phyloP scores from a whole-genome alignment of 208 protist genomes.

The Vickermania ingenoplastis region DNA sequence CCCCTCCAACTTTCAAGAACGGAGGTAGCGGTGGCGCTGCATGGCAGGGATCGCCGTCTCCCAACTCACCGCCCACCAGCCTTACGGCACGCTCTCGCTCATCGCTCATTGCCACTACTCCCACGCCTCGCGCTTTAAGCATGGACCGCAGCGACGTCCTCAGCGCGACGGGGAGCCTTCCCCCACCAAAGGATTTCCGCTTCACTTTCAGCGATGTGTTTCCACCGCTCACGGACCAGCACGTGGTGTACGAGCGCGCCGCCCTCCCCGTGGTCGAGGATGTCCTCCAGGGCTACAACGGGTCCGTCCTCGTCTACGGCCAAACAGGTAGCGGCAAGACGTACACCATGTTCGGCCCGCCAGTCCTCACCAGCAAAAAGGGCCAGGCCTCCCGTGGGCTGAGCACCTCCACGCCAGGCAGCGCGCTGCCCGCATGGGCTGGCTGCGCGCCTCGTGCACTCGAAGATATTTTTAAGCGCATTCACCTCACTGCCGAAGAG shows the following conservation, averaged over 20 bases:
- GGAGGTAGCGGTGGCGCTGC: too few relatives aligned
- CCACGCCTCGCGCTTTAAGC: too few relatives aligned
- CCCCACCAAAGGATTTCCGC: conserved; percentile 5
- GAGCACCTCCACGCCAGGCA: not conserved
- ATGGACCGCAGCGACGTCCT: too few relatives aligned
- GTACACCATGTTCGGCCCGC: conserved; percentile 78
- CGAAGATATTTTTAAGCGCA: conserved; percentile 86
- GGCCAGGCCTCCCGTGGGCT: not conserved
- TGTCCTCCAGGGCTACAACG: conserved; percentile 86
- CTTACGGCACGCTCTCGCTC: too few relatives aligned
- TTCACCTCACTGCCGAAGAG: too few relatives aligned
- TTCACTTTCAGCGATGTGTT: conserved; percentile 74
- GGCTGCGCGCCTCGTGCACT: conserved; percentile 92
- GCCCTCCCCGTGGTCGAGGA: conserved; percentile 83
- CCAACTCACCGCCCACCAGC: too few relatives aligned
- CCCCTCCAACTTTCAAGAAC: too few relatives aligned
- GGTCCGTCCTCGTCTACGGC: conserved; percentile 85
- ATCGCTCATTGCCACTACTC: too few relatives aligned
- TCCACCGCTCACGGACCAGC: conserved; percentile 33
- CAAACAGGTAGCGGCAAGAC: conserved; percentile 89
- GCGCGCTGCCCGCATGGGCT: not conserved
- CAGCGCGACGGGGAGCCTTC: too few relatives aligned
- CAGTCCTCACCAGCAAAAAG: not conserved
- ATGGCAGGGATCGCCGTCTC: too few relatives aligned
- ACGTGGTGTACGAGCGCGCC: conserved; percentile 72